Evolutionary conservation across 2,329 filamentous ascomycete species (phyloP).

Genomic region (Sordariomycetes sp.): DNA sequence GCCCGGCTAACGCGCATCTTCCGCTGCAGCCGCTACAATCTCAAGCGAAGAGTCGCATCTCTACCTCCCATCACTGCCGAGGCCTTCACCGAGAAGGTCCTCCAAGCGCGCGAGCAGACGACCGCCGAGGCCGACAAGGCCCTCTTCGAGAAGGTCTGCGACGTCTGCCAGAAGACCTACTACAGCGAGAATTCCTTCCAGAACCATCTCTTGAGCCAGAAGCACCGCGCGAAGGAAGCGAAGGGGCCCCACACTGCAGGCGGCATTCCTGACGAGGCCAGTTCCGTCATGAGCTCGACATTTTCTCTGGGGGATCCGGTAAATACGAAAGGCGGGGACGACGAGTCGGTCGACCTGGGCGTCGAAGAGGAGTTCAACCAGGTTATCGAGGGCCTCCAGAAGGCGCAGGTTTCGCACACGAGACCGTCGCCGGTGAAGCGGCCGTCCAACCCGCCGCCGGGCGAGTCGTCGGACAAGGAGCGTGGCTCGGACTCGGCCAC

Average conservation of each 20-base stretch:
- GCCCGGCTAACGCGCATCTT: background rate
- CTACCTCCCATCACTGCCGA: constrained; percentile 86
- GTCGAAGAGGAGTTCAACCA: constrained; percentile 62
- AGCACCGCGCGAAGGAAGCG: constrained; percentile 50
- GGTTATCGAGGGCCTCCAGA: constrained; percentile 68
- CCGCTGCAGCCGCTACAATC: constrained; percentile 68
- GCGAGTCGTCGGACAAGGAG: constrained; percentile 25
- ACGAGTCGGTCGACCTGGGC: constrained; percentile 36
- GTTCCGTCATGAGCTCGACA: constrained; percentile 79
- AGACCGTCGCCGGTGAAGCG: constrained; percentile 40
- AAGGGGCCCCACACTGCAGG: constrained; percentile 16
- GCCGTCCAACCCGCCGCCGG: constrained; percentile 40
- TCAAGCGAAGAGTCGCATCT: constrained; percentile 86
- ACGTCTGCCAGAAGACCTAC: constrained; percentile 81
- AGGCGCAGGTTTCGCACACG: constrained; percentile 52
- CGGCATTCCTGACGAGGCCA: constrained; percentile 60
- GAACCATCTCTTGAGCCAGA: constrained; percentile 85
- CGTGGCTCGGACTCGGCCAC: constrained; percentile 31
- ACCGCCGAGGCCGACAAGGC: constrained; percentile 80
- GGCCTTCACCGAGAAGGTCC: constrained; percentile 88
- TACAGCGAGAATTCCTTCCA: constrained; percentile 93
- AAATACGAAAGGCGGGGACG: constrained; percentile 19
- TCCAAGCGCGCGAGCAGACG: constrained; percentile 78
- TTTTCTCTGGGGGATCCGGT: constrained; percentile 83
- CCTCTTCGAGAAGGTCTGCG: constrained; percentile 75